Conservation (phyloP, 106 monocot genomes). For the Cymbidium sinense region DNA sequence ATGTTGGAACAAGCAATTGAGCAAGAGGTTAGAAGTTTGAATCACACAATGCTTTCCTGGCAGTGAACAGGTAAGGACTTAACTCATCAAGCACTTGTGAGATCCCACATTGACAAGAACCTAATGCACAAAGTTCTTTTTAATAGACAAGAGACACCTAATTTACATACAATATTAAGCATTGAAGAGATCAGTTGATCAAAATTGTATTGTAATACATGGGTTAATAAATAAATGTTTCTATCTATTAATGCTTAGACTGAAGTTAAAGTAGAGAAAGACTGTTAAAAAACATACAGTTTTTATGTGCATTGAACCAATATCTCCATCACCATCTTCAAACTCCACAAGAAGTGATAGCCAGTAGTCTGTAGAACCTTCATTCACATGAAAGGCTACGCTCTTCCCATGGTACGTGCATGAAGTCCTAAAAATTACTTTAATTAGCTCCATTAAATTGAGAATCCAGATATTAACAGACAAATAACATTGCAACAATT, state of each 20-base stretch:
- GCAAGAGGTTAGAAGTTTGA: too few relatives aligned
- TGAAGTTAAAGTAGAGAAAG: background rate
- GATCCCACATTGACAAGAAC: background rate
- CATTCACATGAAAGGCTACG: slow-evolving; percentile 91
- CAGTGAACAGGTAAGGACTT: too few relatives aligned
- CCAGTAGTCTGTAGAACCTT: slow-evolving; percentile 94
- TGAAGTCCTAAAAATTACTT: slow-evolving; percentile 39
- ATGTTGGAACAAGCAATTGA: too few relatives aligned
- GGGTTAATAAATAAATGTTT: background rate
- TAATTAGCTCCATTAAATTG: background rate
- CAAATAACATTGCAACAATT: background rate
- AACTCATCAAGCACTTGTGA: background rate
- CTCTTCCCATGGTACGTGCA: slow-evolving; percentile 78
- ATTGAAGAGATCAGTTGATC: background rate
- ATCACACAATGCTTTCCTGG: too few relatives aligned
- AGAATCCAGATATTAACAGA: background rate
- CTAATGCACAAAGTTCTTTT: background rate
- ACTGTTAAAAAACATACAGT: slow-evolving; percentile 24
- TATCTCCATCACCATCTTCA: slow-evolving; percentile 89
- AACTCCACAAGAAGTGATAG: slow-evolving; percentile 90
- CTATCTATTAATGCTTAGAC: background rate
- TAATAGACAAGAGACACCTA: background rate
- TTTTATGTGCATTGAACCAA: slow-evolving; percentile 91
- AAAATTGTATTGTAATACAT: background rate
- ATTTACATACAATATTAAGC: background rate